Evolutionary conservation across 768 basidiomycete genomes (phyloP).

Genomic region (Serendipita vermifera): DNA sequence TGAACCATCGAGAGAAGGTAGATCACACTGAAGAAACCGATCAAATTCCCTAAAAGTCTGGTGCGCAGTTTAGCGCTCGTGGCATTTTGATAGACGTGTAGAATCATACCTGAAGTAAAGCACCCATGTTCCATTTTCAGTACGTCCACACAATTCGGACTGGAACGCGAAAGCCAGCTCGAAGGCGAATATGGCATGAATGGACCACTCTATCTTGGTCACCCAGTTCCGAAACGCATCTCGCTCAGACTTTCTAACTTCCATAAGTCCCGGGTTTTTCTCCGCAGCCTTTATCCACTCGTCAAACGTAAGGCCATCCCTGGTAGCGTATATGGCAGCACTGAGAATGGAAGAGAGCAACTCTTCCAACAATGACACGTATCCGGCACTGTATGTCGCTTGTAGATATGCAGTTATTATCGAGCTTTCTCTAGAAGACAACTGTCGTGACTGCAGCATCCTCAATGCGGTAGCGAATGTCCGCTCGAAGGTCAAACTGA

Average conservation of each 20-base stretch:
- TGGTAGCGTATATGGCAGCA: neutral
- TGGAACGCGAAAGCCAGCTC: too few species aligned
- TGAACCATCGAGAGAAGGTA: neutral
- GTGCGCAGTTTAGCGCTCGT: too few species aligned
- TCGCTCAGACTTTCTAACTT: neutral
- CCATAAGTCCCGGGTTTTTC: neutral
- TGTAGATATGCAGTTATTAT: neutral
- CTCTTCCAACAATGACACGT: neutral
- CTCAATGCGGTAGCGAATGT: too few species aligned
- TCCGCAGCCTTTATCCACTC: neutral
- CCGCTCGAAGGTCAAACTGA: too few species aligned
- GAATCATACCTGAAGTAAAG: neutral
- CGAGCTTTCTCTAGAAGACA: too few species aligned
- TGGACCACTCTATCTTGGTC: neutral
- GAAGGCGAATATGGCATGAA: neutral
- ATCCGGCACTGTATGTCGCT: neutral
- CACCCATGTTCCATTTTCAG: too few species aligned
- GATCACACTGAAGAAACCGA: neutral
- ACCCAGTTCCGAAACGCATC: neutral
- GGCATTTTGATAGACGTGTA: too few species aligned
- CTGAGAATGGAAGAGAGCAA: neutral
- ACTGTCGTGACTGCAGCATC: too few species aligned
- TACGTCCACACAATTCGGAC: too few species aligned
- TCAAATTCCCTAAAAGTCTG: neutral
- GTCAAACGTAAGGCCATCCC: neutral